Conservation (phyloP, 2,329 filamentous ascomycete species). For the Waltergamsia citrina region DNA sequence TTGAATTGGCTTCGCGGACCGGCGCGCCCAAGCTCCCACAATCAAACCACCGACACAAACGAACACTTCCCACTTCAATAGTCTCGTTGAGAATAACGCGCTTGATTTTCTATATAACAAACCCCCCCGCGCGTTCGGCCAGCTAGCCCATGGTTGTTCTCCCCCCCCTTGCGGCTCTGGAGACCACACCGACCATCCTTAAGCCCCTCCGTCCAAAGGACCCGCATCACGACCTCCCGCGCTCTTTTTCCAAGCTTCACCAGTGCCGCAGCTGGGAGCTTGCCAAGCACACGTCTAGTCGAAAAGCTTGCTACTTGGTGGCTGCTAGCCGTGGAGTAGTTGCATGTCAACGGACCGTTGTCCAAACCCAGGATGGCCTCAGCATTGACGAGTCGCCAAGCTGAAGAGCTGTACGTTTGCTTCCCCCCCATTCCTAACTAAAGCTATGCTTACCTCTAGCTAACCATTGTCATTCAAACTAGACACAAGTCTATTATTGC, state of each 20-base stretch:
- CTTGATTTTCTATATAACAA: background rate
- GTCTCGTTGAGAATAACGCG: no score
- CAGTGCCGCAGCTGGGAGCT: background rate
- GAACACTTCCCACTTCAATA: no score
- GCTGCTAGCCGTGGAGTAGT: conserved; percentile 2
- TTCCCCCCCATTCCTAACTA: background rate
- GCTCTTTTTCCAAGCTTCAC: background rate
- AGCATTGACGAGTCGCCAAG: conserved; percentile 62
- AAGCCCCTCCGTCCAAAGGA: no score
- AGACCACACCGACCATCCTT: background rate
- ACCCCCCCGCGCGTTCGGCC: background rate
- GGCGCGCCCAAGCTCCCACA: no score
- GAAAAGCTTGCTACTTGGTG: background rate
- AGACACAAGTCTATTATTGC: conserved; percentile 93
- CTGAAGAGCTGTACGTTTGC: conserved; percentile 71
- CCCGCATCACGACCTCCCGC: no score
- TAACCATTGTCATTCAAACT: conserved; percentile 8
- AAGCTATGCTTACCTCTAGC: conserved; percentile 3
- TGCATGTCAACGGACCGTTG: conserved; percentile 2
- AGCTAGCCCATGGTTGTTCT: background rate
- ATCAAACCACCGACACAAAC: no score
- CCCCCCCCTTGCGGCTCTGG: background rate
- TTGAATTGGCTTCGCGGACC: no score
- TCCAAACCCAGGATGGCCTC: conserved; percentile 3
- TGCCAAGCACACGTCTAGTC: background rate